phyloP scores from a whole-genome alignment of 2,329 filamentous ascomycete genomes.

The Arachnomyces sp. region DNA sequence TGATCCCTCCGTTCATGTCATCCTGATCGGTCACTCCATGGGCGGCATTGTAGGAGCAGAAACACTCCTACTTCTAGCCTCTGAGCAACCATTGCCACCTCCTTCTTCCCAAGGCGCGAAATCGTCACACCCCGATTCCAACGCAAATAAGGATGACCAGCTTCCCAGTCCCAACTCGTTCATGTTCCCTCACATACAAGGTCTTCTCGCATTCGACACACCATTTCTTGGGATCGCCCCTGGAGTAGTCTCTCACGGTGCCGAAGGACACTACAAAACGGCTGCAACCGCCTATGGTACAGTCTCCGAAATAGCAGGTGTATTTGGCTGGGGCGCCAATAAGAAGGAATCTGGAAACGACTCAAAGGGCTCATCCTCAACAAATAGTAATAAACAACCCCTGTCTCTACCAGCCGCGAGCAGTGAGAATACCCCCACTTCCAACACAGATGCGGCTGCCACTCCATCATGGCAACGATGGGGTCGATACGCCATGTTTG shows the following conservation, averaged over 20 bases:
- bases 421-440: constrained; percentile 26
- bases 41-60: constrained; percentile 92
- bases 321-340: constrained; percentile 56
- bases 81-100: constrained; percentile 49
- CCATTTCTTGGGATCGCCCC: constrained; percentile 58
- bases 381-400: constrained; percentile 15
- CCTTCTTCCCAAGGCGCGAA: constrained; percentile 11
- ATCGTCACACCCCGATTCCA: background rate
- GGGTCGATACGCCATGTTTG: constrained; percentile 78
- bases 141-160: too few species aligned
- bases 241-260: constrained; percentile 46
- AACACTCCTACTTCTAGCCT: constrained; percentile 65
- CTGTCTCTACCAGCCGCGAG: constrained; percentile 26
- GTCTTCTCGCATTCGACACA: constrained; percentile 87
- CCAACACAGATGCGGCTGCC: constrained; percentile 38
- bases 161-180: constrained; percentile 37
- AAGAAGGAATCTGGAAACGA: constrained; percentile 16
- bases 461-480: constrained; percentile 62
- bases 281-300: constrained; percentile 62
- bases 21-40: constrained; percentile 83
- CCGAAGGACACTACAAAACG: constrained; percentile 76
- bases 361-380: constrained; percentile 12
- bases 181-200: constrained; percentile 91
- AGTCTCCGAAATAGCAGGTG: constrained; percentile 53
- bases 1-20: constrained; percentile 72